Evolutionary conservation across 352 stramenopile genomes (phyloP), one percentile per base, ranked within the genome.

Genomic region (Globisporangium ultimum): DNA sequence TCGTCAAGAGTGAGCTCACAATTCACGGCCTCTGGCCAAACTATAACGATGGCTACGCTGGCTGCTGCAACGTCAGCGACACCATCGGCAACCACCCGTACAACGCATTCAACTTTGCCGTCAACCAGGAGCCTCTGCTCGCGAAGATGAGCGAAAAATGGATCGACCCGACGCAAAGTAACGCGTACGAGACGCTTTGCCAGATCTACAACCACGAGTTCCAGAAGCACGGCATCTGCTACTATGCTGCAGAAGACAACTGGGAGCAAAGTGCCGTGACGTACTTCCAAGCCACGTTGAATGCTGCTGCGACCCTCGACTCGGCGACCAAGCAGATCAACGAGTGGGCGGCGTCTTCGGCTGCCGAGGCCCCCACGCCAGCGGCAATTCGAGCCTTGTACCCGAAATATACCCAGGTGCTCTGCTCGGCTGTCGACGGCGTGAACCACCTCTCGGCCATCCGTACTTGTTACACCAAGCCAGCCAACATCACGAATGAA

Each of bases 161-260:
- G 81, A 55, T 88, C 15, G 81, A 91, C 49, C 72, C 81, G 21
- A 80, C 81, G 15, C 61, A 79, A 51, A 22, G 52, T 10, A 74
- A 63, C 38, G 66, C 75, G 9, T 76, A 80, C 64, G 70, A 88
- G 60, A 65, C 75, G 62, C 71, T 91, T 8, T 91, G 80, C 55
- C 74, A 91, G 66, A 83, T 87, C 59, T 91, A 88, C 75, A 76
- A 91, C 72, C 80, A 91, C 68, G 78, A 88, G 66, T 88, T 91
- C 74, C 80, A 91, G 66, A 91, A 91, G 68, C 80, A 91, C 65
- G 80, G 80, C 13, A 60, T 88, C 21, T 87, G 79, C 66, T 87
- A 79, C 59, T 74, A 72, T 32, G 79, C 78, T 0, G 67, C 72
- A 20, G 78, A 59, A 1, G 67, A 68, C 11, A 66, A 91, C 61